Evolutionary conservation across 352 stramenopile genomes (phyloP).

Genomic region (Pelagophyceae sp.): DNA sequence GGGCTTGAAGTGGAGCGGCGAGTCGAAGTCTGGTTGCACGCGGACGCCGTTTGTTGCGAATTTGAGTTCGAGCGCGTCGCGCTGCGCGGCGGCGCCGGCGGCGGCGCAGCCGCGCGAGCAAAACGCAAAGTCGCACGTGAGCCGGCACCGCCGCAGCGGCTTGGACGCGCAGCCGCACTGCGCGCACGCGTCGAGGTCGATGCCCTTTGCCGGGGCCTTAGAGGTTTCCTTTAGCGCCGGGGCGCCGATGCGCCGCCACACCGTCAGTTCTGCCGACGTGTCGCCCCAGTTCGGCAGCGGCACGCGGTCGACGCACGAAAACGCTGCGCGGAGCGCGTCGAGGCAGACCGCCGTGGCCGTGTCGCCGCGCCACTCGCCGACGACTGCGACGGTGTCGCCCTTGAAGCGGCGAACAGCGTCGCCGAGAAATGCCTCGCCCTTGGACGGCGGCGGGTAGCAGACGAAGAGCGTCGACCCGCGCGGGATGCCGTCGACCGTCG

Average conservation of each 20-base stretch:
- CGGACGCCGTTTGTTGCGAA: background rate
- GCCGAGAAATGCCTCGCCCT: conserved; percentile 7
- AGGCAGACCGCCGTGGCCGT: background rate
- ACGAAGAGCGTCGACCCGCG: background rate
- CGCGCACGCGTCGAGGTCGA: background rate
- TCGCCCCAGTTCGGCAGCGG: conserved; percentile 14
- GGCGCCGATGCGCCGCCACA: background rate
- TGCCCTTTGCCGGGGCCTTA: background rate
- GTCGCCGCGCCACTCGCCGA: conserved; percentile 19
- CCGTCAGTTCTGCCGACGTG: conserved; percentile 6
- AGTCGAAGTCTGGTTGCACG: background rate
- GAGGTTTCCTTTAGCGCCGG: background rate
- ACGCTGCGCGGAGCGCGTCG: background rate
- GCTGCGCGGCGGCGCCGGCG: background rate
- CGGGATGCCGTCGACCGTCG: background rate
- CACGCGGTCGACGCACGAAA: background rate
- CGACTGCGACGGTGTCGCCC: background rate
- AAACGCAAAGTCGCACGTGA: conserved; percentile 10
- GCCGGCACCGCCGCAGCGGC: conserved; percentile 9
- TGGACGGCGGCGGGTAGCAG: conserved; percentile 7
- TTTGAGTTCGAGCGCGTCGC: background rate
- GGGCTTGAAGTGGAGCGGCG: background rate
- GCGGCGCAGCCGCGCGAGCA: background rate
- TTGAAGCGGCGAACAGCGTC: background rate
- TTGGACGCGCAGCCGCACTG: background rate